phyloP scores from a whole-genome alignment of 306 rosid species.

The Rubus parviflorus region DNA sequence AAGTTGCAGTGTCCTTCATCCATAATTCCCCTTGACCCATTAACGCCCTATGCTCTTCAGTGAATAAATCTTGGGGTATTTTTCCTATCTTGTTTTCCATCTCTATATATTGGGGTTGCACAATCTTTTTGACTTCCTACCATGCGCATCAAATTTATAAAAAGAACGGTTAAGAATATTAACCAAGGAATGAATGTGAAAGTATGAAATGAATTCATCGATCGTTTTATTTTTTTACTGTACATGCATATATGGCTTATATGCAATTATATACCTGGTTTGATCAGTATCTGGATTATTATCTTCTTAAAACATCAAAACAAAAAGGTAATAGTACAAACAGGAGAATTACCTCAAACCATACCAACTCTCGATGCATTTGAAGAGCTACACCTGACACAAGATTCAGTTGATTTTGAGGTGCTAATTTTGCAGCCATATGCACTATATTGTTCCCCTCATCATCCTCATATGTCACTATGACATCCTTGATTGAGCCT shows the following conservation, averaged over 20 bases:
- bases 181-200: background rate
- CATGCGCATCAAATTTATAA: background rate
- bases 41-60: conserved; percentile 26
- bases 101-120: conserved; percentile 29
- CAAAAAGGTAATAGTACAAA: background rate
- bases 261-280: background rate
- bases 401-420: no score
- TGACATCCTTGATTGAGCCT: no score
- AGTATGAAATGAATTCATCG: background rate
- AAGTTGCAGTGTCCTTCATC: conserved; percentile 52
- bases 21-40: conserved; percentile 40
- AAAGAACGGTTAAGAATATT: no score
- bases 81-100: conserved; percentile 1
- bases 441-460: no score
- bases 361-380: no score
- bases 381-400: no score
- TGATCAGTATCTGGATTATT: background rate
- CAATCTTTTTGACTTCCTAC: conserved; percentile 52
- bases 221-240: no score
- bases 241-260: background rate
- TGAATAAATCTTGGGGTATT: conserved; percentile 47
- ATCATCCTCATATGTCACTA: no score
- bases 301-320: background rate
- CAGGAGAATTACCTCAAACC: no score
- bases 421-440: no score